These are phyloP conservation scores for Solanum aculeatissimum DNA, from an alignment of 305 asterid species.

Conservation along the genomic window DNA sequence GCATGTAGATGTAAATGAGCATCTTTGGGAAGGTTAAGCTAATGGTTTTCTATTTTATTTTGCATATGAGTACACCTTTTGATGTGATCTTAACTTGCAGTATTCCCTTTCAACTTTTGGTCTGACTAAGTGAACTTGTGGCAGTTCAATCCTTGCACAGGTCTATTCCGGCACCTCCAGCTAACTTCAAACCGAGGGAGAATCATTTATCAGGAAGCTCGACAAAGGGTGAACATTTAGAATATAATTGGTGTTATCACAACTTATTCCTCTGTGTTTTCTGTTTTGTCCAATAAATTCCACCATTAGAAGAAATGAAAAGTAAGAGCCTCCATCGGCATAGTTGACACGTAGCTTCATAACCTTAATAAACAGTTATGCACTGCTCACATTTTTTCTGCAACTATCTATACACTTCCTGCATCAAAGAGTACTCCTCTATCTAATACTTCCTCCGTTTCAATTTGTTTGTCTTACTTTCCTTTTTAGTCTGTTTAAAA, in stretches of 20 bases:
- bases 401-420: background rate
- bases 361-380: background rate
- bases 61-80: background rate
- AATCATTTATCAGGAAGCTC: slow-evolving; percentile 85
- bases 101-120: background rate
- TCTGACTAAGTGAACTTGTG: background rate
- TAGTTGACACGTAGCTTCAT: background rate
- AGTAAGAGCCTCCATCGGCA: background rate
- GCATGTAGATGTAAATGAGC: background rate
- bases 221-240: slow-evolving; percentile 51
- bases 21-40: background rate
- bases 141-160: slow-evolving; percentile 68
- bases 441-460: background rate
- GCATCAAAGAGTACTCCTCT: background rate
- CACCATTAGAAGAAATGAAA: background rate
- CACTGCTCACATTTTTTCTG: background rate
- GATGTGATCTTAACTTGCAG: background rate
- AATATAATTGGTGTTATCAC: background rate
- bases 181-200: slow-evolving; percentile 70
- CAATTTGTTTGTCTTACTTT: background rate
- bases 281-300: background rate
- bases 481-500: background rate
- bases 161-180: slow-evolving; percentile 67
- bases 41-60: background rate
- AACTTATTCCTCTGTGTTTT: background rate